Conservation (phyloP, 2,329 filamentous ascomycete species). For the Penicillium capsulatum region DNA sequence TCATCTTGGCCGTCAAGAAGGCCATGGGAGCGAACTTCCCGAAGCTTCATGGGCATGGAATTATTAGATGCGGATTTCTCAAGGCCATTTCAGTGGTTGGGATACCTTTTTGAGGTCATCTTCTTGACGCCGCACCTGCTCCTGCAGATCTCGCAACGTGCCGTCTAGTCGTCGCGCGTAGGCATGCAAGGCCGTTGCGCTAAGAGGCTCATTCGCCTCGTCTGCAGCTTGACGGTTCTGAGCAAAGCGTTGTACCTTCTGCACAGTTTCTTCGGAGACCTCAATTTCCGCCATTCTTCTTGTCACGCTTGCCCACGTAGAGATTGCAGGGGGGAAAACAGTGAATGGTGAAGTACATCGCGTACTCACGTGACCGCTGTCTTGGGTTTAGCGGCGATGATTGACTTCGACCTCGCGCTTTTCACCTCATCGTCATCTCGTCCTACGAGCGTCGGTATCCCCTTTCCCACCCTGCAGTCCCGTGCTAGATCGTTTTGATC, state of each 20-base stretch:
- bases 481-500: too few relatives aligned
- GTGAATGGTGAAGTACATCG: constrained; percentile 1
- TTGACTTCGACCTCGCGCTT: constrained; percentile 3
- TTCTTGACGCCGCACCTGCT: constrained; percentile 47
- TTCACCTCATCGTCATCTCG: constrained; percentile 5
- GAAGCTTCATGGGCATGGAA: constrained; percentile 29
- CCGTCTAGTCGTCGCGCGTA: constrained; percentile 52
- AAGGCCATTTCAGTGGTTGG: too few relatives aligned
- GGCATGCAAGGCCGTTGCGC: constrained; percentile 26
- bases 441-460: constrained; percentile 2
- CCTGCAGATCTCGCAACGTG: constrained; percentile 64
- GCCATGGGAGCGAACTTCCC: constrained; percentile 28
- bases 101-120: constrained; percentile 45
- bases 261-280: constrained; percentile 29
- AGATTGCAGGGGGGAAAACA: too few relatives aligned
- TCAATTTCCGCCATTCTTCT: constrained; percentile 23
- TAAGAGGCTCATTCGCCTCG: constrained; percentile 29
- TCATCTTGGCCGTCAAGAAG: constrained; percentile 30
- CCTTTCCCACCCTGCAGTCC: constrained; percentile 6
- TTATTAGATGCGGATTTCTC: too few relatives aligned
- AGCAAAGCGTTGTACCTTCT: constrained; percentile 34
- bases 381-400: constrained; percentile 23
- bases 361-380: constrained; percentile 14
- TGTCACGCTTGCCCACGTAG: too few relatives aligned
- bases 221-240: constrained; percentile 35